Base-by-base conservation (phyloP, 192 early-diverging fungal species). In the Phlyctochytrium bullatum region DNA sequence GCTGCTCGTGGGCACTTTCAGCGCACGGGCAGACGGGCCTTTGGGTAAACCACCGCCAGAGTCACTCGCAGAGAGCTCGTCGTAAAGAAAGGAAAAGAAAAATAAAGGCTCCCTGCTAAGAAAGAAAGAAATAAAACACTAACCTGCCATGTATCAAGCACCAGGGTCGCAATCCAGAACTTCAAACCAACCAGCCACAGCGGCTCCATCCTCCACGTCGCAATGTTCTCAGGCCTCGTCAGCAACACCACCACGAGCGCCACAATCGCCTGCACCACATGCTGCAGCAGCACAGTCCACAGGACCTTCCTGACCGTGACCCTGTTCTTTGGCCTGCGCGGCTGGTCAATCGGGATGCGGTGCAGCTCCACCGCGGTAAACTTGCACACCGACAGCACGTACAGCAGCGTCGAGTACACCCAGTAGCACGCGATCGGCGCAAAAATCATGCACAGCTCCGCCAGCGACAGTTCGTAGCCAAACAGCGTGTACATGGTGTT, bases 311-410 rank as follows among this genome's bases (percentile, higher is more conserved):
- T 23, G 14, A 88, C 68, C 10, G 88, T 85, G 25, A 92, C 87
- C 65, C 81, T 80, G 68, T 92, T 92, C 25, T 33, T 72, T 83
- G 51, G 83, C 70, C 77, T 74, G 40, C 35, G 81, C 74, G 35
- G 77, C 68, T 63, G 86, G 74, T 67, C 80, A 63, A 69, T 89
- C 75, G 73, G 72, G 52, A 92, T 84, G 31, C 89, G 75, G 67
- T 91, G 90, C 66, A 87, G 73, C 67, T 92, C 91, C 52, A 90
- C 74, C 52, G 78, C 80, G 12, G 87, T 80, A 20, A 85, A 67
- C 53, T 88, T 73, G 16, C 80, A 66, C 59, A 73, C 67, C 12
- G 88, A 88, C 52, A 91, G 71, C 56, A 84, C 72, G 72, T 85
- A 87, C 40, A 87, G 87, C 52, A 86, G 72, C 10, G 87, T 72